Base-by-base conservation (phyloP, 805 yeast genomes). In the Tetrapisispora pingtungensis region DNA sequence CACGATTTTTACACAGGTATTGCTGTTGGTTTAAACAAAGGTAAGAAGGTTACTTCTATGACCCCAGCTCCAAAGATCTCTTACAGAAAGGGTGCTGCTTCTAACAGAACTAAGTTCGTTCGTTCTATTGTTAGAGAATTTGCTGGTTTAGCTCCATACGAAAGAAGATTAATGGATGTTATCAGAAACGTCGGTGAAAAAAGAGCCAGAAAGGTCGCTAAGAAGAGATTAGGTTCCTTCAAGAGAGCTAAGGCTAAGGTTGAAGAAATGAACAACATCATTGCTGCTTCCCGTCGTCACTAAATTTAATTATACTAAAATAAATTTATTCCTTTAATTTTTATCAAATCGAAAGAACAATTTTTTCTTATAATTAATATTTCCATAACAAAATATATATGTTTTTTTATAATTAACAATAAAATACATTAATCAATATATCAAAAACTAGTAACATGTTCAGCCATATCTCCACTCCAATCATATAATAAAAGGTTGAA, bases 111-210 rank as follows among this genome's bases (percentile, higher is more conserved):
- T 65, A 77, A 77, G 51, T 94, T 93, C 69, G 99, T 94, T 68
- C 84, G 98, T 75, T 78, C 82, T 67, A 76, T 93, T 56, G 95
- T 93, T 72, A 81, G 82, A 71, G 99, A 93, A 78, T 97, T 93
- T 65, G 77, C 95, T 62, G 98, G 98, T 72, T 81, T 93, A 70
- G 96, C 99, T 59, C 98, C 99, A 75, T 93, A 93, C 75, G 99
- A 93, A 80, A 89, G 96, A 81, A 89, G 99, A 79, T 82, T 93
- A 72, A 84, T 94, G 68, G 99, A 93, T 79, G 81, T 93, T 78
- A 81, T 93, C 84, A 93, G 98, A 83, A 93, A 94, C 80, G 89
- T 96, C 72, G 96, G 96, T 82, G 99, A 93, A 79, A 93, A 93
- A 94, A 93, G 97, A 81, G 98, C 99, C 64, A 86, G 93, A 87